Evolutionary conservation across 2,329 filamentous ascomycete genomes (phyloP).

Genomic region (Colletotrichum limetticola): DNA sequence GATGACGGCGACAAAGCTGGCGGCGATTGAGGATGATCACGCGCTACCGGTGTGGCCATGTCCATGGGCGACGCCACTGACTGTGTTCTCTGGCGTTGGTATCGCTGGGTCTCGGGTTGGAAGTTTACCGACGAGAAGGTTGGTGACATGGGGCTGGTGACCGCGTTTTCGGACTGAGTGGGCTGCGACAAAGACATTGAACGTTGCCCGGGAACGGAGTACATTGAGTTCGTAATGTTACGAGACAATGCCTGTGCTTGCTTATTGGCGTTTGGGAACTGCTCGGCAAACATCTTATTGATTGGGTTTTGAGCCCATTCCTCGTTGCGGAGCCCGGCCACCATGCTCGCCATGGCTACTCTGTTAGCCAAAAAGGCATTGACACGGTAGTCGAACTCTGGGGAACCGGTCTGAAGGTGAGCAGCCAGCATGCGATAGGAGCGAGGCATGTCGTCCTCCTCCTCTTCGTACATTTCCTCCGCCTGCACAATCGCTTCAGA

Average conservation of each 20-base stretch:
- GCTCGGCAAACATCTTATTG: conserved; percentile 57
- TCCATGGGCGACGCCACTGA: conserved; percentile 33
- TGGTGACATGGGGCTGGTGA: conserved; percentile 14
- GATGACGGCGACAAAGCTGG: conserved; percentile 42
- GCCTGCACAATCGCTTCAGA: conserved; percentile 81
- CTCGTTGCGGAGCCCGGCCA: conserved; percentile 46
- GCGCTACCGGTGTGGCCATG: conserved; percentile 29
- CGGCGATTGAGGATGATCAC: conserved; percentile 40
- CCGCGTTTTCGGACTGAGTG: neutral
- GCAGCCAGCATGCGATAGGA: conserved; percentile 73
- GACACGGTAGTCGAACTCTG: conserved; percentile 70
- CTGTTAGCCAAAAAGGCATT: conserved; percentile 58
- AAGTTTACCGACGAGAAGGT: conserved; percentile 25
- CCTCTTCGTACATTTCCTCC: conserved; percentile 97
- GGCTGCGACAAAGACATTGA: conserved; percentile 2
- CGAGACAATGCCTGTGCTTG: conserved; percentile 41
- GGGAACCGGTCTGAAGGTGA: conserved; percentile 68
- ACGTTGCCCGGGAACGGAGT: conserved; percentile 9
- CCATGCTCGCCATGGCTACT: conserved; percentile 54
- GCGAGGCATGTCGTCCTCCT: conserved; percentile 82
- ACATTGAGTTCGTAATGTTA: conserved; percentile 34
- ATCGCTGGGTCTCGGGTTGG: conserved; percentile 38
- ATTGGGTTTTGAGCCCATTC: conserved; percentile 57
- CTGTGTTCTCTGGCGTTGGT: conserved; percentile 7
- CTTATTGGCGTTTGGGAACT: conserved; percentile 53